Evolutionary conservation across 2,329 filamentous ascomycete species (phyloP).

Genomic region (Phialemonium atrogriseum): DNA sequence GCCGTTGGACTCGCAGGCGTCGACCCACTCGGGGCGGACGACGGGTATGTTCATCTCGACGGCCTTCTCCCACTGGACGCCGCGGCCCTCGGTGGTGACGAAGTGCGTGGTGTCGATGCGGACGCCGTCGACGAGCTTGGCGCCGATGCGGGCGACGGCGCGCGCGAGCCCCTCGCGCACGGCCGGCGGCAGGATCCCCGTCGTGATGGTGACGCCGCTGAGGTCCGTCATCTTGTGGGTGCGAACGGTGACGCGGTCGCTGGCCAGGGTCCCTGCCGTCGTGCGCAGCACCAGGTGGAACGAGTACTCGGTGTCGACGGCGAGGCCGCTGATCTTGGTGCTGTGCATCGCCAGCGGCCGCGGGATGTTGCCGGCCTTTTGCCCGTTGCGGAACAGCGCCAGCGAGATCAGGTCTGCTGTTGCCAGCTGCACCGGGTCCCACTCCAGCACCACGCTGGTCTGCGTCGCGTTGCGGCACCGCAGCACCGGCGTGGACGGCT

Average conservation of each 20-base stretch:
- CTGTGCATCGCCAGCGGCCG: slow-evolving; percentile 78
- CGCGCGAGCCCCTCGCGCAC: slow-evolving; percentile 64
- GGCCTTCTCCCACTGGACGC: slow-evolving; percentile 89
- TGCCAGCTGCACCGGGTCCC: slow-evolving; percentile 89
- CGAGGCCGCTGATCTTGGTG: slow-evolving; percentile 93
- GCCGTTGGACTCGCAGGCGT: slow-evolving; percentile 90
- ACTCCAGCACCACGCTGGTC: slow-evolving; percentile 96
- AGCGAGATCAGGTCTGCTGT: slow-evolving; percentile 87
- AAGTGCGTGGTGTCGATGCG: slow-evolving; percentile 98
- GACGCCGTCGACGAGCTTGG: slow-evolving; percentile 81
- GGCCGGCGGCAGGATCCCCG: slow-evolving; percentile 70
- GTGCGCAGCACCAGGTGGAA: slow-evolving; percentile 92
- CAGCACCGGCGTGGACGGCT: slow-evolving; percentile 69
- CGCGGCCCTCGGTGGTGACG: slow-evolving; percentile 88
- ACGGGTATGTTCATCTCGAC: slow-evolving; percentile 97
- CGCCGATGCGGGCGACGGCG: slow-evolving; percentile 82
- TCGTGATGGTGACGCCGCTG: slow-evolving; percentile 88
- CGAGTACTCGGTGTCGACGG: slow-evolving; percentile 92
- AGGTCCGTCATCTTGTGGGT: slow-evolving; percentile 99
- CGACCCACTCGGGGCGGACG: slow-evolving; percentile 92
- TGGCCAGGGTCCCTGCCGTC: slow-evolving; percentile 77
- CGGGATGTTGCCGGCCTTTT: slow-evolving; percentile 93
- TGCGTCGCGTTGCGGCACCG: slow-evolving; percentile 96
- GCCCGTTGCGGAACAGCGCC: slow-evolving; percentile 88
- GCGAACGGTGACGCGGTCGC: slow-evolving; percentile 74